Conservation (phyloP, 1,284 basidiomycete species). For the Somion occarium region DNA sequence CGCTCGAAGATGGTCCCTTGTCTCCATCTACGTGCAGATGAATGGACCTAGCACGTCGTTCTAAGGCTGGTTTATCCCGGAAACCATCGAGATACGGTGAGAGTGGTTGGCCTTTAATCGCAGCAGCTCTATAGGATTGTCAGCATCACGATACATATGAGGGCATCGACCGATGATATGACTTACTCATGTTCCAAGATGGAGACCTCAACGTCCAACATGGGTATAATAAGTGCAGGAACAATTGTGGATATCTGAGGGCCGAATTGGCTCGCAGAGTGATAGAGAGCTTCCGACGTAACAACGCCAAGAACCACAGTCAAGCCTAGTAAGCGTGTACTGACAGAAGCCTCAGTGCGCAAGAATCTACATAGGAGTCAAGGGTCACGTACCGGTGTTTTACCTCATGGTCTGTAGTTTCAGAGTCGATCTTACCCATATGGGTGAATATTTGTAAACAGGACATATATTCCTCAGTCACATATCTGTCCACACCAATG, state of each 20-base stretch:
- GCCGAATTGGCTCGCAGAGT: slow-evolving; percentile 71
- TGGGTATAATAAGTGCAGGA: slow-evolving; percentile 68
- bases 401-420: slow-evolving; percentile 50
- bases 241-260: slow-evolving; percentile 72
- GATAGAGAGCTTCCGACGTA: slow-evolving; percentile 83
- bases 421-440: slow-evolving; percentile 47
- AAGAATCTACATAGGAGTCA: background rate
- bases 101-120: slow-evolving; percentile 62
- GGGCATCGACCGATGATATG: background rate
- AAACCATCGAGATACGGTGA: slow-evolving; percentile 81
- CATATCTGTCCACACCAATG: slow-evolving; percentile 69
- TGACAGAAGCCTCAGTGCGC: slow-evolving; percentile 26
- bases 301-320: slow-evolving; percentile 79
- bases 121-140: slow-evolving; percentile 40
- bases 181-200: slow-evolving; percentile 69
- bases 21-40: slow-evolving; percentile 86
- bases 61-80: slow-evolving; percentile 65
- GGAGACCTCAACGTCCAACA: slow-evolving; percentile 60
- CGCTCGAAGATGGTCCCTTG: slow-evolving; percentile 71
- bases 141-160: slow-evolving; percentile 6
- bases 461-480: slow-evolving; percentile 71
- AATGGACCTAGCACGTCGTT: slow-evolving; percentile 83
- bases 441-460: slow-evolving; percentile 66
- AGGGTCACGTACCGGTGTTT: slow-evolving; percentile 50
- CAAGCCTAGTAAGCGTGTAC: slow-evolving; percentile 82